Evolutionary conservation across 306 rosid species (phyloP).

Genomic region (Geum urbanum): DNA sequence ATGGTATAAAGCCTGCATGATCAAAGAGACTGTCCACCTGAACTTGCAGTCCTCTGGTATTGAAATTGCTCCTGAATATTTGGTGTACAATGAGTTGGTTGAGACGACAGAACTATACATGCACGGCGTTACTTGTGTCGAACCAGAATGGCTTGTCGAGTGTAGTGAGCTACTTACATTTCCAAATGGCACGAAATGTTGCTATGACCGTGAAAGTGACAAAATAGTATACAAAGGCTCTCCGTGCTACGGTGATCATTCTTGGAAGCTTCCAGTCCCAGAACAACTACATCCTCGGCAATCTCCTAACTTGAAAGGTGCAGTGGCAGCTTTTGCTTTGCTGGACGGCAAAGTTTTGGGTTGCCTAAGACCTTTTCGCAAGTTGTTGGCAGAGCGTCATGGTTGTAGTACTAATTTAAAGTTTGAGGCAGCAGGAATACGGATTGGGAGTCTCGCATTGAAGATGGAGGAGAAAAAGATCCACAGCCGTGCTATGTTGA

Average conservation of each 20-base stretch:
- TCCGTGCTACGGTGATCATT: slow-evolving; percentile 54
- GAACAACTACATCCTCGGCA: slow-evolving; percentile 42
- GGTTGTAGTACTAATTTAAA: slow-evolving; percentile 61
- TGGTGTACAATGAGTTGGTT: slow-evolving; percentile 81
- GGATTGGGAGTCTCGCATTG: slow-evolving; percentile 64
- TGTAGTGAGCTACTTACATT: slow-evolving; percentile 55
- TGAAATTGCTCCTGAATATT: slow-evolving; percentile 59
- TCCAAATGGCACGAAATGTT: slow-evolving; percentile 34
- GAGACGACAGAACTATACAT: slow-evolving; percentile 68
- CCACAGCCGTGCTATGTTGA: slow-evolving; percentile 46
- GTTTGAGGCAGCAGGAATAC: slow-evolving; percentile 64
- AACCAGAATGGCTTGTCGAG: slow-evolving; percentile 80
- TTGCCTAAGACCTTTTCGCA: too few relatives aligned
- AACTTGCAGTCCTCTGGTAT: slow-evolving; percentile 66
- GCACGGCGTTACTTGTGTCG: slow-evolving; percentile 77
- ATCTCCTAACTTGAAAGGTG: slow-evolving; percentile 33
- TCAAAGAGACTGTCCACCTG: slow-evolving; percentile 62
- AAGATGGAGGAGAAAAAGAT: slow-evolving; percentile 43
- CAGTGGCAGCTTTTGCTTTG: slow-evolving; percentile 52
- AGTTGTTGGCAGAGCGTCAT: slow-evolving; percentile 31
- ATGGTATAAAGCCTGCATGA: slow-evolving; percentile 57
- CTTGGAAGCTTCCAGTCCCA: slow-evolving; percentile 81
- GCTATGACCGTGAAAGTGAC: slow-evolving; percentile 63
- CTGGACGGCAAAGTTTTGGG: slow-evolving; percentile 84
- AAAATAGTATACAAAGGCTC: slow-evolving; percentile 53